Conservation (phyloP, 805 yeast species). For the Pichia sporocuriosa region DNA sequence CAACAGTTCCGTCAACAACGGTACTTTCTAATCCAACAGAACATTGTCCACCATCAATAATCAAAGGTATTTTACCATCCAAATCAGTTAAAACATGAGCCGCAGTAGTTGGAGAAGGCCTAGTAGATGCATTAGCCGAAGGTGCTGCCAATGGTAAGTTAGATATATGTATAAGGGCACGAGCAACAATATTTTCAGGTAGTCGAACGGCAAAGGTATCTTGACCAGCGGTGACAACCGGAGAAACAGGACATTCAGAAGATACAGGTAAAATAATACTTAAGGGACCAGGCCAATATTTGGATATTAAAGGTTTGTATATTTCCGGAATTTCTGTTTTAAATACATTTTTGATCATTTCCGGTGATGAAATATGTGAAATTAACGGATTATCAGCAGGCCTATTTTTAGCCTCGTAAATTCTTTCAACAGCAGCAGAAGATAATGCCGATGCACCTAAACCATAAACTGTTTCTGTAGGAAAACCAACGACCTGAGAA, state of each 20-base stretch:
- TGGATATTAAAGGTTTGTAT: constrained; percentile 55
- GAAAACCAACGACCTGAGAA: constrained; percentile 75
- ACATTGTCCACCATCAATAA: constrained; percentile 87
- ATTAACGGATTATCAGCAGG: constrained; percentile 95
- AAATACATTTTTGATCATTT: constrained; percentile 60
- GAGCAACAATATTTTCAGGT: constrained; percentile 81
- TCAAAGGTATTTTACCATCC: constrained; percentile 70
- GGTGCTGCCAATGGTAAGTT: constrained; percentile 96
- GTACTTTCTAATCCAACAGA: constrained; percentile 90
- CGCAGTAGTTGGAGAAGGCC: constrained; percentile 91
- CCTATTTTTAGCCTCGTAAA: constrained; percentile 83
- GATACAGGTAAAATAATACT: constrained; percentile 73
- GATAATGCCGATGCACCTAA: constrained; percentile 80
- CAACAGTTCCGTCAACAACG: constrained; percentile 80
- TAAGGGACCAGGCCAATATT: constrained; percentile 95
- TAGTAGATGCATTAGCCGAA: constrained; percentile 92
- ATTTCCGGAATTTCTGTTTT: constrained; percentile 57
- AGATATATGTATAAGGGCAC: constrained; percentile 79
- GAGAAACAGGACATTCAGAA: constrained; percentile 47
- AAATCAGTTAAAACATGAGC: constrained; percentile 78
- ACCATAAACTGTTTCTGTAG: constrained; percentile 97
- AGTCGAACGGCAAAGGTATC: constrained; percentile 87
- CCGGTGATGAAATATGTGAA: constrained; percentile 74
- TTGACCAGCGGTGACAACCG: constrained; percentile 78
- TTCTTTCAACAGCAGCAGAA: constrained; percentile 66